Percentiles rank a stretch among this genome's conserved stretches.
Conservation (phyloP, 306 rosid species). For the Argentina anserina region DNA sequence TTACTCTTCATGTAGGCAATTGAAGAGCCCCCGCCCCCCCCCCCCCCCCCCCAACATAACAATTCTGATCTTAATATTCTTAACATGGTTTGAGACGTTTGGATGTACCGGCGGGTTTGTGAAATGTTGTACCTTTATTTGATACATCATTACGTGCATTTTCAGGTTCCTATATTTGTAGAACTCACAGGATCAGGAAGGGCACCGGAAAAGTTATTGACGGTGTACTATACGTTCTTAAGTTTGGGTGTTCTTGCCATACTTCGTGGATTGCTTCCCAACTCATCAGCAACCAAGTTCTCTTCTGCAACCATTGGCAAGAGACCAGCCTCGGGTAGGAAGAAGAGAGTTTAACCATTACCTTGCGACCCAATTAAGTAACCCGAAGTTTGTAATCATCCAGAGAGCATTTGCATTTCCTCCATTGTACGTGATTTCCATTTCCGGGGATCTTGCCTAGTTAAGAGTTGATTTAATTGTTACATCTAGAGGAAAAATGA, state of each 20-base stretch:
- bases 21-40: no score
- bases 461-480: background rate
- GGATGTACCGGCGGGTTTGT: no score
- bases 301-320: background rate
- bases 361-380: background rate
- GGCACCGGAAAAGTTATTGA: slow-evolving; percentile 13
- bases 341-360: slow-evolving; percentile 14
- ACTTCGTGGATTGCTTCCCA: slow-evolving; percentile 16
- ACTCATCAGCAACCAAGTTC: background rate
- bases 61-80: no score
- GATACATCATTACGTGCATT: background rate
- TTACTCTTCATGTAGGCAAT: background rate
- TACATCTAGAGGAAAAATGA: background rate
- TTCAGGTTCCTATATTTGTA: slow-evolving; percentile 21
- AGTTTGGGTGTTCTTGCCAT: slow-evolving; percentile 19
- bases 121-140: background rate
- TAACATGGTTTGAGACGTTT: no score
- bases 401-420: background rate
- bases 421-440: background rate
- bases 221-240: slow-evolving; percentile 12
- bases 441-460: background rate
- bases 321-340: slow-evolving; percentile 1
- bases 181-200: slow-evolving; percentile 16
- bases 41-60: no score
- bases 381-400: background rate